Base-by-base conservation (phyloP, 2,329 filamentous ascomycete species). In the Penicillium polonicum region DNA sequence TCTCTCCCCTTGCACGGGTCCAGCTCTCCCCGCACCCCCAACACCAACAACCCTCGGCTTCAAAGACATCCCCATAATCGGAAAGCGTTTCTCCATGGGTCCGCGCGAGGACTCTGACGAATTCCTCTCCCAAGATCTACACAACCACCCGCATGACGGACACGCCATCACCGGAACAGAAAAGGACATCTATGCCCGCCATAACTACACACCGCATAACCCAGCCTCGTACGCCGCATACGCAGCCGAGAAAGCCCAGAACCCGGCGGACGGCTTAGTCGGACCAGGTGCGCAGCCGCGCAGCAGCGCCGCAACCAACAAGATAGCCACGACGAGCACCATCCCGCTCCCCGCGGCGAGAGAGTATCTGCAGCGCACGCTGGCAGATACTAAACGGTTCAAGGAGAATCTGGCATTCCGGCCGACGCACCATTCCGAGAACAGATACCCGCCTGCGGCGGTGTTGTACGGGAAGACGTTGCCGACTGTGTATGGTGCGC, bases 381-480 rank as follows among this genome's bases (percentile, higher is more conserved):
- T 97, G 0, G 79, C 83, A 17, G 85, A 88, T 29, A 87, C 86
- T 7, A 87, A 87, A 60, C 78, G 77, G 9, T 97, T 96, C 82
- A 92, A 94, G 60, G 75, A 84, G 60, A 88, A 93, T 66, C 83
- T 93, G 1, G 80, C 82, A 1, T 87, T 89, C 74, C 78, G 79
- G 1, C 78, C 86, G 0, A 64, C 73, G 1, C 86, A 88, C 65
- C 83, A 86, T 17, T 74, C 76, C 0, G 71, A 80, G n/a, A 96
- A 96, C 70, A 71, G 74, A 0, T 97, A 97, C 68, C 92, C 92
- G 2, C 92, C 93, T 0, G 80, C 90, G 13, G 87, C 90, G 0
- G 83, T 96, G 46, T 84, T 97, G 9, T 97, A 96, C 75, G 89
- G 90, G 55, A 96, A 96, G 72, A 86, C 86, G 25, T 90, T 88